These are phyloP conservation scores for Brettanomyces bruxellensis DNA, from an alignment of 805 yeast genomes.

Conservation along the genomic window DNA sequence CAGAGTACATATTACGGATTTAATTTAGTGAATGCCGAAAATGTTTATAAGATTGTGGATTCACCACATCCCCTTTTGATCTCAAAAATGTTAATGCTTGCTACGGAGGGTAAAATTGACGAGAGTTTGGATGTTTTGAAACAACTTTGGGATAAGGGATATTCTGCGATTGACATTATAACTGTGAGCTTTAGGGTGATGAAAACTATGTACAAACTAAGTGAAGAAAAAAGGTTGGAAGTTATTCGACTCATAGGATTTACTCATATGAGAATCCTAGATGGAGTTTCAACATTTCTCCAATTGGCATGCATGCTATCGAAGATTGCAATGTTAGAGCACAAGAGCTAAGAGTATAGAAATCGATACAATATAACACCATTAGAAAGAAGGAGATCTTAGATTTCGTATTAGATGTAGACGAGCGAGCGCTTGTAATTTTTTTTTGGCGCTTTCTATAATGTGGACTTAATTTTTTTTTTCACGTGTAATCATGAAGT, in stretches of 20 bases:
- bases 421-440: neutral
- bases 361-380: neutral
- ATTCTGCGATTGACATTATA: conserved; percentile 86
- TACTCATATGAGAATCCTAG: conserved; percentile 84
- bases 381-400: neutral
- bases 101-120: conserved; percentile 36
- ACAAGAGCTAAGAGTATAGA: conserved; percentile 11
- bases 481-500: too few species aligned
- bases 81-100: conserved; percentile 49
- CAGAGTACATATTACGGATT: conserved; percentile 95
- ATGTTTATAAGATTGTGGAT: conserved; percentile 92
- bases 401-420: neutral
- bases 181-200: conserved; percentile 85
- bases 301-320: conserved; percentile 83
- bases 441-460: too few species aligned
- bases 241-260: conserved; percentile 82
- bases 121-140: conserved; percentile 56
- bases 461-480: neutral
- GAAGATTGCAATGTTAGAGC: conserved; percentile 26
- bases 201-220: conserved; percentile 59
- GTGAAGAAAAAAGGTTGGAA: conserved; percentile 63
- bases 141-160: conserved; percentile 80
- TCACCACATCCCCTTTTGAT: conserved; percentile 91
- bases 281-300: conserved; percentile 83
- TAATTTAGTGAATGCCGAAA: conserved; percentile 81